Base-by-base conservation (phyloP, 768 basidiomycete genomes). In the Cyathus striatus region DNA sequence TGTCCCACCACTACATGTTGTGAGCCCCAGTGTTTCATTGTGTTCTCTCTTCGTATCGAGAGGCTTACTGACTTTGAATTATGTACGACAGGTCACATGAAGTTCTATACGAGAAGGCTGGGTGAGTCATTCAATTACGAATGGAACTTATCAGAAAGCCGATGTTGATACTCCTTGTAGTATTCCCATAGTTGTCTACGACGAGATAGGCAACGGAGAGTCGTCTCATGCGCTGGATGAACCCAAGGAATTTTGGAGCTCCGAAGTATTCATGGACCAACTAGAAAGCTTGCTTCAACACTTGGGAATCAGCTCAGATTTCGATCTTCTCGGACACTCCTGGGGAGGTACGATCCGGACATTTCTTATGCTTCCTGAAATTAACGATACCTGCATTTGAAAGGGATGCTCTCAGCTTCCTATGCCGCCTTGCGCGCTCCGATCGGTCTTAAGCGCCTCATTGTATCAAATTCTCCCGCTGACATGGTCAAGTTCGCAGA, bases 381-480 rank as follows among this genome's bases (percentile, higher is more conserved):
- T 18, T 13, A 18, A 14, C 20, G 35, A 12, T 12, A 3, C 16
- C n/a, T 13, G 9, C 13, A 2, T 13, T 9, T 36, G 13, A 18
- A 9, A 36, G 35, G 35, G 13, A 40, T 40, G 38, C 38, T 40
- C 2, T 17, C 38, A 21, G 38, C 18, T 18, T 38, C 49, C 9
- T 50, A 49, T 30, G 54, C 57, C 30, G 48, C 51, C 27, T 37
- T 52, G 14, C 49, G 48, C 9, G n/a, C 40, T 12, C 58, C 52
- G 0, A 32, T 38, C 6, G 61, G 61, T 2, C 42, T 62, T 10
- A 46, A 47, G 16, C 48, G 56, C 6, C 48, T 70, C 1, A 56
- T 68, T 22, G 48, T 69, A 14, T 52, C 59, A 4, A 67, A 62
- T 24, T 53, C 61, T 0, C 59, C 62, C 58, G 59, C 63, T 68